Base-by-base conservation (phyloP, 139 green algal genomes). In the Axilococcus clingmanii region DNA sequence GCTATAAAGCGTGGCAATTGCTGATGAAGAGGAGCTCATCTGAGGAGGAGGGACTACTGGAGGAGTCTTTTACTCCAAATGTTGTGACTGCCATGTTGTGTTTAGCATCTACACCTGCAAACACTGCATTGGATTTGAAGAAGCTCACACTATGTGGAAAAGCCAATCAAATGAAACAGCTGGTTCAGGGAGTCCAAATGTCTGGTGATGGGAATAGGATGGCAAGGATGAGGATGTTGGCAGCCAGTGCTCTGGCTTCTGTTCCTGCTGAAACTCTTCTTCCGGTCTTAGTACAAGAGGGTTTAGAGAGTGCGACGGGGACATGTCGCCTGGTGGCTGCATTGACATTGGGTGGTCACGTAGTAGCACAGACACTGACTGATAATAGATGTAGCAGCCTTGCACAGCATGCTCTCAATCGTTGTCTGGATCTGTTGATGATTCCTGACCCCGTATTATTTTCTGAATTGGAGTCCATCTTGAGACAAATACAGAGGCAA, bases 1-100 rank as follows among this genome's bases (percentile, higher is more conserved):
- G 58, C 16, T 41, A 79, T 45, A 32, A 52, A 9, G 72, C 82
- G 20, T 95, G 84, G 82, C 40, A 68, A 35, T 42, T 61, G 31
- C 58, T 93, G 44, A 48, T 94, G 52, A 25, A 55, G 12, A 24
- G 16, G 14, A 31, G 9, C 19, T 25, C 11, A 27, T 69, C 5
- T 14, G 2, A 2, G 5, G 36, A 4, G 35, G 19, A 17, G 33
- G 12, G 33, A 38, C 33, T 38, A 12, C 33, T 17, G 12, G 9
- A 17, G 33, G 9, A 38, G 9, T 38, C 12, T 9, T 38, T 38
- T 17, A 38, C 9, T 12, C 12, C 33, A 12, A 9, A 9, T 38
- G 33, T 38, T 17, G 9, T 38, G 33, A 9, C 33, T 12, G 12
- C 9, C 33, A 38, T 12, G 12, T 17, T 9, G 12, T 17, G 12